A percentile compares a stretch with the other conserved stretches of the same genome.
phyloP scores from a whole-genome alignment of 345 rosid species.

The Kernera saxatilis region DNA sequence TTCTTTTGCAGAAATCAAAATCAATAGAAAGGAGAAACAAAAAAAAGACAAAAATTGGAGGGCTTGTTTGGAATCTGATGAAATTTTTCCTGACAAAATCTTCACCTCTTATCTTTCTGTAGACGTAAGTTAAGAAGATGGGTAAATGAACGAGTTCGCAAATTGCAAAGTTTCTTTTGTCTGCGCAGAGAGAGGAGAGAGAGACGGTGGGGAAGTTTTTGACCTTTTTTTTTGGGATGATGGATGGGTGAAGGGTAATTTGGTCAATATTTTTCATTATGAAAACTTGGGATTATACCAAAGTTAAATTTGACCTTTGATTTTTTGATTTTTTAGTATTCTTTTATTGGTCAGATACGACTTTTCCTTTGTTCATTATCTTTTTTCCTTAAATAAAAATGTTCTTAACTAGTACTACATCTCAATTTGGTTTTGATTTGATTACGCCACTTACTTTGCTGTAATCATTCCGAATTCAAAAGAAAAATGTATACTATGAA shows the following conservation, averaged over 20 bases:
- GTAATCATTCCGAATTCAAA: not conserved
- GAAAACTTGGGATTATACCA: constrained; percentile 31
- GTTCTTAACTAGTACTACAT: not conserved
- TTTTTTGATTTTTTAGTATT: not conserved
- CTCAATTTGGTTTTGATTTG: constrained; percentile 13
- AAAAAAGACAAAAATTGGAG: not conserved
- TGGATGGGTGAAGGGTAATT: constrained; percentile 22
- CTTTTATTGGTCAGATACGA: constrained; percentile 25
- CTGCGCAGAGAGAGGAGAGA: constrained; percentile 21
- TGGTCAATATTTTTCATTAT: constrained; percentile 12
- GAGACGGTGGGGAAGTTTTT: constrained; percentile 32
- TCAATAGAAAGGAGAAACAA: not conserved
- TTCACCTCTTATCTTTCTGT: not conserved
- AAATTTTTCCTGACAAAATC: too few relatives aligned
- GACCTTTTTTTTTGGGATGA: constrained; percentile 30
- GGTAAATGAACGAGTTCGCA: constrained; percentile 13
- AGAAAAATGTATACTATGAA: not conserved
- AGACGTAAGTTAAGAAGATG: not conserved
- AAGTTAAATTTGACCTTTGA: constrained; percentile 34
- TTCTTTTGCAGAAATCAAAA: not conserved
- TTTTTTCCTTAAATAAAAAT: not conserved
- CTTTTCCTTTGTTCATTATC: constrained; percentile 19
- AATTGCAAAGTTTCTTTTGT: constrained; percentile 5
- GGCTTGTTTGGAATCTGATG: not conserved
- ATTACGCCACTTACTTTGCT: constrained; percentile 1